phyloP scores from a whole-genome alignment of 1,284 basidiomycete species.

The Cystobasidiaceae sp. region DNA sequence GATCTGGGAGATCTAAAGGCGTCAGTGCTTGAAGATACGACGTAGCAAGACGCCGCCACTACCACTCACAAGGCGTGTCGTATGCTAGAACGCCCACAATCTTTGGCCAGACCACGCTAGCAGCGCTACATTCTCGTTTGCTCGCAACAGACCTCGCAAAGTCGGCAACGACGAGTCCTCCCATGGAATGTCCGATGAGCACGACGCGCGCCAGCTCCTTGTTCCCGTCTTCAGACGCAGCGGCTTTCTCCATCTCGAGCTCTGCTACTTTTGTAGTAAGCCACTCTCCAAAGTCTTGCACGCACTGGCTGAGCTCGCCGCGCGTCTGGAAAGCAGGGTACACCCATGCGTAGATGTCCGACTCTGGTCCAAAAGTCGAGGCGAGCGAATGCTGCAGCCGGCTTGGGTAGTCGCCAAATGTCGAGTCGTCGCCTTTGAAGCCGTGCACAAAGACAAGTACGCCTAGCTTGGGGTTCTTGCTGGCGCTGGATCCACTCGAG shows the following conservation, averaged over 20 bases:
- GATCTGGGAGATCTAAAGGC: slow-evolving; percentile 21
- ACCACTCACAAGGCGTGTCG: slow-evolving; percentile 31
- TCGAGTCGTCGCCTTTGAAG: slow-evolving; percentile 34
- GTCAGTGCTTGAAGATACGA: neutral
- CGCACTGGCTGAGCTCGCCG: slow-evolving; percentile 31
- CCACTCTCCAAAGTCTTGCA: slow-evolving; percentile 28
- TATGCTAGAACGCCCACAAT: slow-evolving; percentile 31
- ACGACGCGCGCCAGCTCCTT: slow-evolving; percentile 25
- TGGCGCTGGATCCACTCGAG: neutral
- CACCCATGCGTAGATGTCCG: slow-evolving; percentile 24
- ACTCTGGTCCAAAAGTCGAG: slow-evolving; percentile 7
- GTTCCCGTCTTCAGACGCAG: slow-evolving; percentile 7
- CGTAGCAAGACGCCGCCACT: too few species aligned
- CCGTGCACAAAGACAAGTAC: slow-evolving; percentile 32
- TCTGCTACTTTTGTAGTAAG: slow-evolving; percentile 25
- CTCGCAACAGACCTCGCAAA: slow-evolving; percentile 20
- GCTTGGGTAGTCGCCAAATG: slow-evolving; percentile 32
- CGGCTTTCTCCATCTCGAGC: slow-evolving; percentile 22
- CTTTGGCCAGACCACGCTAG: slow-evolving; percentile 24
- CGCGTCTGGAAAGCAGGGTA: slow-evolving; percentile 32
- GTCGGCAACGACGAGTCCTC: slow-evolving; percentile 27
- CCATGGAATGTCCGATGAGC: slow-evolving; percentile 27
- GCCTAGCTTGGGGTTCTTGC: slow-evolving; percentile 16
- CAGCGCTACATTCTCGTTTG: neutral
- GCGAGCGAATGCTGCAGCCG: slow-evolving; percentile 23